A percentile compares a stretch with the other conserved stretches of the same genome.
These are phyloP conservation scores for Cudoniella acicularis DNA, from an alignment of 495 filamentous ascomycete genomes.

Conservation along the genomic window DNA sequence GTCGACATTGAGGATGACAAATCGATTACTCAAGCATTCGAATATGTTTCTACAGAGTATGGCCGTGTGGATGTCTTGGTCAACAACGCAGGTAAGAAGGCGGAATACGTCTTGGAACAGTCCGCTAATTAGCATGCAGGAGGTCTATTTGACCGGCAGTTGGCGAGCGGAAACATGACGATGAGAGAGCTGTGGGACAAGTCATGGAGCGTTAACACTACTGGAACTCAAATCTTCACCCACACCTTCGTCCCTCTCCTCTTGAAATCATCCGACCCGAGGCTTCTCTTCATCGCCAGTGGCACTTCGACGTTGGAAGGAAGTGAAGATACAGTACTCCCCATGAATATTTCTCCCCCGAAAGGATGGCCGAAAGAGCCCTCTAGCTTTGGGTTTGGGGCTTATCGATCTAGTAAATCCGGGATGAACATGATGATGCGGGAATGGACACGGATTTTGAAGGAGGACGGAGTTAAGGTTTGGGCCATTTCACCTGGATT, in stretches of 20 bases:
- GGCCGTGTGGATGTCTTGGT: constrained; percentile 52
- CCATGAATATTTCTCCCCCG: constrained; percentile 30
- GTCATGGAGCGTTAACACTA: constrained; percentile 52
- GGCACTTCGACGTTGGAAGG: constrained; percentile 44
- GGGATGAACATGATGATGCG: constrained; percentile 66
- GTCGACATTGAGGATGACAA: constrained; percentile 47
- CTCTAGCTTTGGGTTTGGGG: constrained; percentile 15
- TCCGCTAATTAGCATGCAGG: not conserved
- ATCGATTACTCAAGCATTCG: constrained; percentile 37
- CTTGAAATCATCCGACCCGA: constrained; percentile 37
- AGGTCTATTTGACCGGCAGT: constrained; percentile 6
- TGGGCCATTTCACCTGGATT: constrained; percentile 53
- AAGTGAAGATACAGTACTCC: constrained; percentile 22
- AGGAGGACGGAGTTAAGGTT: constrained; percentile 58
- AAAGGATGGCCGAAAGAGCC: constrained; percentile 46
- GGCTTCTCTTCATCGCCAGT: constrained; percentile 47
- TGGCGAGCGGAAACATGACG: constrained; percentile 28
- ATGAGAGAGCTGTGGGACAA: constrained; percentile 43
- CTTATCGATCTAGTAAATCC: constrained; percentile 54
- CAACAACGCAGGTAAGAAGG: constrained; percentile 54
- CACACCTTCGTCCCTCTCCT: constrained; percentile 39
- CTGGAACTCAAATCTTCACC: constrained; percentile 45
- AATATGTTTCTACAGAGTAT: constrained; percentile 26
- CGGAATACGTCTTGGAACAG: constrained; percentile 24
- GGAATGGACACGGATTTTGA: constrained; percentile 49